Evolutionary conservation across 2,329 filamentous ascomycete genomes (phyloP).

Genomic region (Fusarium aywerte): DNA sequence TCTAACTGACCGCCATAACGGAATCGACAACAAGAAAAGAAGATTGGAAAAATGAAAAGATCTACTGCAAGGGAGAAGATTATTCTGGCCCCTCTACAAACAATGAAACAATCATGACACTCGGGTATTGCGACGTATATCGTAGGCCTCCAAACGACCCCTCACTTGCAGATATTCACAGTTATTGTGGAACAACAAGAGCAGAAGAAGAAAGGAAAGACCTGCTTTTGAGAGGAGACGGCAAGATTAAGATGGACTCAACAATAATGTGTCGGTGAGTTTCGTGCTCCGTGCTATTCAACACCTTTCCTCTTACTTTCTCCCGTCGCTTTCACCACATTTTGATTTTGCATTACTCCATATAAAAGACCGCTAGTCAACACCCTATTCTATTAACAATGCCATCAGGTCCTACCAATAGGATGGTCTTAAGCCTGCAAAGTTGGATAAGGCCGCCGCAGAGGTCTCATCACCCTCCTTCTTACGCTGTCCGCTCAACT

Average conservation of each 20-base stretch:
- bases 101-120: neutral
- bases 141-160: neutral
- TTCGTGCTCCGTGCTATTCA: conserved; percentile 42
- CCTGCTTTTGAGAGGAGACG: neutral
- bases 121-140: conserved; percentile 14
- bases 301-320: conserved; percentile 16
- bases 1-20: conserved; percentile 28
- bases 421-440: conserved; percentile 67
- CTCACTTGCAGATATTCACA: conserved; percentile 3
- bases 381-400: conserved; percentile 25
- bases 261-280: conserved; percentile 24
- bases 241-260: conserved; percentile 15
- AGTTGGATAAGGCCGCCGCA: conserved; percentile 62
- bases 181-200: conserved; percentile 8
- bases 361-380: conserved; percentile 26
- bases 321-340: conserved; percentile 15
- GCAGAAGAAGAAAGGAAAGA: neutral
- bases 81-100: neutral
- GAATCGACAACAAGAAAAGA: neutral
- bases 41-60: neutral
- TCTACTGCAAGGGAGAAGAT: conserved; percentile 21
- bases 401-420: conserved; percentile 62
- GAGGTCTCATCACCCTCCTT: conserved; percentile 68
- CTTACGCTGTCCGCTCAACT: conserved; percentile 77
- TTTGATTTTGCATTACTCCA: conserved; percentile 32